Percentiles rank a stretch among this genome's conserved stretches.
Conservation (phyloP, 352 stramenopile genomes). For the Pythium aphanidermatum region DNA sequence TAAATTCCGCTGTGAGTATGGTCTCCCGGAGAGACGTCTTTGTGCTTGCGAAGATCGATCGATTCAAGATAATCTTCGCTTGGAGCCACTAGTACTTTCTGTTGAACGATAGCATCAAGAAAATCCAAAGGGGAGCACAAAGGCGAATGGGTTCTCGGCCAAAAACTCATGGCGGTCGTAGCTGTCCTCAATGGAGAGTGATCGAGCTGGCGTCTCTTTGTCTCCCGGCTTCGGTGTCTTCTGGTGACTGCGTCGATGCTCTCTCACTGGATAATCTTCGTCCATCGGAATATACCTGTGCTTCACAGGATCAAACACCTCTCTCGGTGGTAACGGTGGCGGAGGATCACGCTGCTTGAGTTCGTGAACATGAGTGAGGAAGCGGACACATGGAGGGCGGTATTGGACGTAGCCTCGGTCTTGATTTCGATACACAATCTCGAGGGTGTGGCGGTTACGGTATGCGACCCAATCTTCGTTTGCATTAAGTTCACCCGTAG, state of each 20-base stretch:
- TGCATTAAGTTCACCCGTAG: slow-evolving; percentile 5
- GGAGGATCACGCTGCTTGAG: neutral
- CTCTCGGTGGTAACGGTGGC: neutral
- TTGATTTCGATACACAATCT: slow-evolving; percentile 9
- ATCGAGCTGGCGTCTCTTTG: neutral
- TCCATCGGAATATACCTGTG: slow-evolving; percentile 5
- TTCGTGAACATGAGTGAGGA: slow-evolving; percentile 3
- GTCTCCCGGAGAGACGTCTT: neutral
- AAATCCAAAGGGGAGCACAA: slow-evolving; percentile 5
- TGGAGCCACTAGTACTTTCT: neutral
- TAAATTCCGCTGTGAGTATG: neutral
- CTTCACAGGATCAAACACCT: slow-evolving; percentile 6
- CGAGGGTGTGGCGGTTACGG: neutral
- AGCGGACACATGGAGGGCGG: slow-evolving; percentile 7
- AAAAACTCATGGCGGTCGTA: neutral
- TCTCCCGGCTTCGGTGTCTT: neutral
- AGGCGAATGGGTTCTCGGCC: slow-evolving; percentile 3
- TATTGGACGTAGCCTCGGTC: neutral
- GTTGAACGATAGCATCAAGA: neutral
- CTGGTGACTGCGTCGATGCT: neutral
- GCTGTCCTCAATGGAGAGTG: slow-evolving; percentile 1
- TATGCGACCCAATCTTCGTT: slow-evolving; percentile 16
- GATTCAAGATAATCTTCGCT: neutral
- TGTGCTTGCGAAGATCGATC: neutral
- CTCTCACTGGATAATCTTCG: too few relatives aligned